Evolutionary conservation across 441 rosid genomes (phyloP).

Genomic region (Rhodomyrtus psidioides): DNA sequence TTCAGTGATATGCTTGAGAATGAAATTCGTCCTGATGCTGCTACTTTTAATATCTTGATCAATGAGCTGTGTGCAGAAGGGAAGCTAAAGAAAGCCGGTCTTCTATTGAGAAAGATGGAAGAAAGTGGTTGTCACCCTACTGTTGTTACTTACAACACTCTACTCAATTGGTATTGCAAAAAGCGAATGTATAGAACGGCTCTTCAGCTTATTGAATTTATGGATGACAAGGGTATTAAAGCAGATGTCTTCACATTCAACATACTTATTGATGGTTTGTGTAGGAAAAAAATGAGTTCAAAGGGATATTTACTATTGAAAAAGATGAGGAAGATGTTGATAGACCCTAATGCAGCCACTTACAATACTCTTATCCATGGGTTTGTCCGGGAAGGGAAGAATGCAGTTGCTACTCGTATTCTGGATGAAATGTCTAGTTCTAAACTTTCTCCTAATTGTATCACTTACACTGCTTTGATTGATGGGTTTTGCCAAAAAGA

Average conservation of each 20-base stretch:
- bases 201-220: constrained; percentile 45
- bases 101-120: constrained; percentile 77
- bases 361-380: constrained; percentile 74
- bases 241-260: constrained; percentile 79
- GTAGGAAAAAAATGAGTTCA: constrained; percentile 64
- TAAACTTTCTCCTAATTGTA: constrained; percentile 46
- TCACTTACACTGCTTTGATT: constrained; percentile 65
- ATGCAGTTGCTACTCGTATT: constrained; percentile 41
- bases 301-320: constrained; percentile 72
- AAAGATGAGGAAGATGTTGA: constrained; percentile 64
- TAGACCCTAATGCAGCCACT: constrained; percentile 62
- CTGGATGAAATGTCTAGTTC: constrained; percentile 60
- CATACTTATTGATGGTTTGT: constrained; percentile 62
- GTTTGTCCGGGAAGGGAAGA: constrained; percentile 68
- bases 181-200: constrained; percentile 57
- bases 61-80: constrained; percentile 61
- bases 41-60: constrained; percentile 79
- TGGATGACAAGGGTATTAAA: constrained; percentile 62
- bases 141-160: constrained; percentile 66
- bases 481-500: constrained; percentile 46
- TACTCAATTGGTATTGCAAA: constrained; percentile 78
- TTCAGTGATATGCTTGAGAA: constrained; percentile 63
- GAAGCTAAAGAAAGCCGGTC: constrained; percentile 48
- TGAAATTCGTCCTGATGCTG: constrained; percentile 64
- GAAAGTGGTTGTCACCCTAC: constrained; percentile 62